Evolutionary conservation across 2,329 filamentous ascomycete species (phyloP).

Genomic region (Colletotrichum tropicale): DNA sequence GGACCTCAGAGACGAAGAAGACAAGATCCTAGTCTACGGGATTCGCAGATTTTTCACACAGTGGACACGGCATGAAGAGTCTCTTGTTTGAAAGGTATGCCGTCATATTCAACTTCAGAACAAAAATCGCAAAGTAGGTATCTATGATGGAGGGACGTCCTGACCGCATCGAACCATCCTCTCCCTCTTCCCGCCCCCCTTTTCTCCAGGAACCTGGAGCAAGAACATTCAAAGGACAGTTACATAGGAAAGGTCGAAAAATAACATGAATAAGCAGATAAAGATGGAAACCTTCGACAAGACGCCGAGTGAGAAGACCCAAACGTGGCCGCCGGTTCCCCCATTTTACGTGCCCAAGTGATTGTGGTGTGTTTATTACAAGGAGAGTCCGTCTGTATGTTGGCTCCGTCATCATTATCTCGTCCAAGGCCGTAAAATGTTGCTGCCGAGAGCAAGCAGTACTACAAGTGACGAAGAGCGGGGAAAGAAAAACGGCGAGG

Average conservation of each 20-base stretch:
- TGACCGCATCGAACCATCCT: background rate
- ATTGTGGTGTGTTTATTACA: background rate
- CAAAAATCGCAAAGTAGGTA: background rate
- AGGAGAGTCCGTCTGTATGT: background rate
- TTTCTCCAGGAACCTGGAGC: background rate
- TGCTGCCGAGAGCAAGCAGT: background rate
- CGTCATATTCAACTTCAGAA: background rate
- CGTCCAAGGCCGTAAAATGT: conserved; percentile 7
- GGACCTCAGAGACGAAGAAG: background rate
- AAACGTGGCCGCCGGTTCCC: background rate
- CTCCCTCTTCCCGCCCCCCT: background rate
- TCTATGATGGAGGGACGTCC: background rate
- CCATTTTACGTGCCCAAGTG: background rate
- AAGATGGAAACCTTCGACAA: background rate
- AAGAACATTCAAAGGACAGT: background rate
- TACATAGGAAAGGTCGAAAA: background rate
- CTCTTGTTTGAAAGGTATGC: background rate
- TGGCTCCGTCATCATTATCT: conserved; percentile 12
- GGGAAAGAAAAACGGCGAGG: background rate
- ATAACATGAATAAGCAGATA: background rate
- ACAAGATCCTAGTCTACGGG: background rate
- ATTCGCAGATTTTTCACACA: background rate
- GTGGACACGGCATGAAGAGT: background rate
- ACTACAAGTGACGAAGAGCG: background rate
- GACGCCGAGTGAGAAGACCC: background rate